Evolutionary conservation across 2,329 filamentous ascomycete species (phyloP).

Genomic region (Shiraia sp.): DNA sequence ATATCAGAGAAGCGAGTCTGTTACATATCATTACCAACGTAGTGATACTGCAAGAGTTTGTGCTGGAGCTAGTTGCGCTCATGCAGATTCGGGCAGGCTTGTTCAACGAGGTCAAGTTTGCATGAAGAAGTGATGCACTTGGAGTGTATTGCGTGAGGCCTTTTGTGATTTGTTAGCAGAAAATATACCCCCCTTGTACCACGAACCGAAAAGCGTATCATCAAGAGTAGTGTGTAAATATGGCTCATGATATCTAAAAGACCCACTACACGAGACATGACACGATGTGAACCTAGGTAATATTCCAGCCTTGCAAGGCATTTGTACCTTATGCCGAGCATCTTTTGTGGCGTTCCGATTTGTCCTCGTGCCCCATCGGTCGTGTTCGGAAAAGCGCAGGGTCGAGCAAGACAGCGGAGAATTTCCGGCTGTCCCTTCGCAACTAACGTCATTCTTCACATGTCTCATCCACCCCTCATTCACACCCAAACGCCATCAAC

Average conservation of each 20-base stretch:
- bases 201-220: no score
- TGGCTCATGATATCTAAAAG: no score
- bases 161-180: constrained; percentile 16
- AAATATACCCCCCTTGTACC: constrained; percentile 7
- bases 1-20: constrained; percentile 49
- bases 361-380: constrained; percentile 26
- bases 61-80: constrained; percentile 53
- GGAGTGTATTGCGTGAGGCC: background rate
- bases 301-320: no score
- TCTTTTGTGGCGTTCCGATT: constrained; percentile 12
- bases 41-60: constrained; percentile 55
- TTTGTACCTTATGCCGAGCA: no score
- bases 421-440: constrained; percentile 20
- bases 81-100: constrained; percentile 54
- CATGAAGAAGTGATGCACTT: constrained; percentile 22
- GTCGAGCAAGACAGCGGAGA: no score
- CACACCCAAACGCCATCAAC: constrained; percentile 11
- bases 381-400: constrained; percentile 16
- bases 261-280: no score
- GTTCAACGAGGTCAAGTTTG: constrained; percentile 51
- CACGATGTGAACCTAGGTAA: no score
- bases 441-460: constrained; percentile 43
- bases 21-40: constrained; percentile 56
- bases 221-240: no score
- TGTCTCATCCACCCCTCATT: constrained; percentile 14